phyloP scores from a whole-genome alignment of 2,329 filamentous ascomycete species.

The Ceratocystis diversiconidia region DNA sequence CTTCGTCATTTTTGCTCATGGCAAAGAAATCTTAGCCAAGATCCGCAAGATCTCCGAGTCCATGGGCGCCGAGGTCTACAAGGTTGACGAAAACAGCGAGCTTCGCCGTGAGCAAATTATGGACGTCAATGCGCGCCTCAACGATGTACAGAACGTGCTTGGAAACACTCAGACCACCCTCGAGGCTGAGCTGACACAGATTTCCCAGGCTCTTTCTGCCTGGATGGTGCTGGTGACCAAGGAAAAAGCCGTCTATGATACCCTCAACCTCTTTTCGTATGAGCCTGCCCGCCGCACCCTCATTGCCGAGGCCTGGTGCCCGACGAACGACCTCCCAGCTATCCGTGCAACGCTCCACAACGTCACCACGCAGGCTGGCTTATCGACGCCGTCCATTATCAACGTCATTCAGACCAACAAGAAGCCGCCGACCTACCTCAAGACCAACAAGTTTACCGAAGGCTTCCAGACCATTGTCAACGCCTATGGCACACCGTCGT shows the following conservation, averaged over 20 bases:
- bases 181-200: slow-evolving; percentile 83
- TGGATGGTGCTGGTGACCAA: slow-evolving; percentile 98
- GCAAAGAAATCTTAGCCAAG: slow-evolving; percentile 96
- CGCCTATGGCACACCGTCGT: slow-evolving; percentile 93
- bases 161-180: slow-evolving; percentile 91
- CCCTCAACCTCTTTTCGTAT: slow-evolving; percentile 91
- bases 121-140: slow-evolving; percentile 86
- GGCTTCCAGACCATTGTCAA: slow-evolving; percentile 99
- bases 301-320: slow-evolving; percentile 95
- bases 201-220: slow-evolving; percentile 78
- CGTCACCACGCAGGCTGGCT: slow-evolving; percentile 86
- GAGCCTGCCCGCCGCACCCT: slow-evolving; percentile 89
- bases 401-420: slow-evolving; percentile 96
- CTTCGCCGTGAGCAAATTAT: slow-evolving; percentile 89
- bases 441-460: slow-evolving; percentile 96
- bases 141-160: slow-evolving; percentile 82
- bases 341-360: slow-evolving; percentile 92
- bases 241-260: slow-evolving; percentile 95
- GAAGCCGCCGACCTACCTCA: slow-evolving; percentile 91
- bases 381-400: slow-evolving; percentile 96
- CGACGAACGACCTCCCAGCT: slow-evolving; percentile 72
- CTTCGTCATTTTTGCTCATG: slow-evolving; percentile 97
- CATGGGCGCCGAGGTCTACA: slow-evolving; percentile 88
- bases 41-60: slow-evolving; percentile 98
- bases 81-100: slow-evolving; percentile 94